Conservation (phyloP, 2,329 filamentous ascomycete genomes). For the Zasmidium angulare region DNA sequence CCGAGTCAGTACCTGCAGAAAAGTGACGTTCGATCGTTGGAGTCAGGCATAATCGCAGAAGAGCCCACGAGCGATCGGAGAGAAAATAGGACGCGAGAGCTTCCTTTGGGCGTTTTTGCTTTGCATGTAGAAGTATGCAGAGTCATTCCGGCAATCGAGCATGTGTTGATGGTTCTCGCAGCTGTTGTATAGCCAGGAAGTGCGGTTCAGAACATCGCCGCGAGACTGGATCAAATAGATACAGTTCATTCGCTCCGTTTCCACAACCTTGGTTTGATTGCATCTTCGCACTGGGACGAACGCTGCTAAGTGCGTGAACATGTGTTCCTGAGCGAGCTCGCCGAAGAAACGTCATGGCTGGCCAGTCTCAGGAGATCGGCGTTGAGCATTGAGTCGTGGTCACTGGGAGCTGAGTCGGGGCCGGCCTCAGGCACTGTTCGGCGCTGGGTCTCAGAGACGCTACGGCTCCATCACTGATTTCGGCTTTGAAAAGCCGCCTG, state of each 20-base stretch:
- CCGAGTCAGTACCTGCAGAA: conserved; percentile 8
- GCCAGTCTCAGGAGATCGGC: background rate
- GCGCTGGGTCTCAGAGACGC: background rate
- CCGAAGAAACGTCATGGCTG: background rate
- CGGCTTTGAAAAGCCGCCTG: background rate
- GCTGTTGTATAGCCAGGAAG: background rate
- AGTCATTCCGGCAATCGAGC: conserved; percentile 9
- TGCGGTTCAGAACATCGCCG: background rate
- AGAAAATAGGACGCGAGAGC: background rate
- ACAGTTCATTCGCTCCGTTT: background rate
- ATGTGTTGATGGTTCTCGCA: background rate
- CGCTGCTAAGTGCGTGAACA: background rate
- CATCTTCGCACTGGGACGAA: background rate
- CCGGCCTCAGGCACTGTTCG: background rate
- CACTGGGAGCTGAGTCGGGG: background rate
- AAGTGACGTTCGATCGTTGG: background rate
- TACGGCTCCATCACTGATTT: background rate
- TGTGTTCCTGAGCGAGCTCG: background rate
- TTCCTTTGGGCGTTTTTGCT: conserved; percentile 3
- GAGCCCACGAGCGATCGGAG: background rate
- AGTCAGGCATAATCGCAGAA: conserved; percentile 4
- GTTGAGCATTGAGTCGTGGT: background rate
- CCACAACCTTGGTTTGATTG: background rate
- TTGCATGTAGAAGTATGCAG: conserved; percentile 15
- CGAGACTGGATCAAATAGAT: background rate